phyloP scores from a whole-genome alignment of 805 yeast genomes.

The Sugiyamaella mastotermitis region DNA sequence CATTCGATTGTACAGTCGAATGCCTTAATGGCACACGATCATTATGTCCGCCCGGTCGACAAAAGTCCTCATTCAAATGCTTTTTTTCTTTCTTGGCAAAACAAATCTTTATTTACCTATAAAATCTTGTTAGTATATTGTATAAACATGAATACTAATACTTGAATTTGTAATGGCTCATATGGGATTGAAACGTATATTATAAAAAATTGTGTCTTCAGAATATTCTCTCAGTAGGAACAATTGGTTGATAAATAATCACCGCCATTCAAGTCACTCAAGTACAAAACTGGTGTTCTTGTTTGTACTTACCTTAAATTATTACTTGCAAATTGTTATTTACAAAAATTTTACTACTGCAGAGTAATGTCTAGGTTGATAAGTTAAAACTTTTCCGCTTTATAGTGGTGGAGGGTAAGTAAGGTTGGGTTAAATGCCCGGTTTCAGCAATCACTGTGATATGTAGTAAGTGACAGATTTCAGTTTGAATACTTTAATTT shows the following conservation, averaged over 20 bases:
- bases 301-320: too few relatives aligned
- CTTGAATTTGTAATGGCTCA: conserved; percentile 18
- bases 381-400: too few relatives aligned
- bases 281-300: too few relatives aligned
- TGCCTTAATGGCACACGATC: conserved; percentile 7
- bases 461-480: too few relatives aligned
- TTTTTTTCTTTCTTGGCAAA: neutral
- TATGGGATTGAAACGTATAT: conserved; percentile 24
- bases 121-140: conserved; percentile 18
- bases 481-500: too few relatives aligned
- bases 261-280: too few relatives aligned
- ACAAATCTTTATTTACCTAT: neutral
- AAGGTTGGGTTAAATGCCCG: too few relatives aligned
- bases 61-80: conserved; percentile 27
- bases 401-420: too few relatives aligned
- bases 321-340: too few relatives aligned
- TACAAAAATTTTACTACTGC: too few relatives aligned
- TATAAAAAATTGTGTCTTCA: conserved; percentile 16
- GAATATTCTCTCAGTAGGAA: conserved; percentile 29
- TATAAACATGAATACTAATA: neutral
- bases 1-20: conserved; percentile 21
- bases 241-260: conserved; percentile 30
- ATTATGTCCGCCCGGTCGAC: conserved; percentile 37
- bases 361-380: too few relatives aligned
- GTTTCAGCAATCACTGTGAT: too few relatives aligned